A percentile compares a stretch with the other conserved stretches of the same genome.
Evolutionary conservation across 1,284 basidiomycete genomes (phyloP).

Genomic region (Butyriboletus appendiculatus): DNA sequence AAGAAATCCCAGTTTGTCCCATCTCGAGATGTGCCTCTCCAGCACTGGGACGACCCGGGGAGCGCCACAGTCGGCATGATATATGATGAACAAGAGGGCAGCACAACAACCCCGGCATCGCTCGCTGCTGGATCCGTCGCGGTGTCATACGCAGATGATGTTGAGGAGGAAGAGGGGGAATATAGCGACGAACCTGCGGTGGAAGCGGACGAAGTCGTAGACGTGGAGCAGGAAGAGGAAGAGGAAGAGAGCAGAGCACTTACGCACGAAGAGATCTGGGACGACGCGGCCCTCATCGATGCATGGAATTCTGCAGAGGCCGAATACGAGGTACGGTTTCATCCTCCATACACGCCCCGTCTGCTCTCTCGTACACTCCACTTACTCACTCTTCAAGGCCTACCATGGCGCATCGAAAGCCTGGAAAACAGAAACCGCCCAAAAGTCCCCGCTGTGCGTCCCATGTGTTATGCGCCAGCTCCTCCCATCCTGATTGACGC

Average conservation of each 20-base stretch:
- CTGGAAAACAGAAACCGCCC: constrained; percentile 69
- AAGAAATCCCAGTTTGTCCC: constrained; percentile 10
- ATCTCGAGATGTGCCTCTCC: constrained; percentile 23
- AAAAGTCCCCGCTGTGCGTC: constrained; percentile 70
- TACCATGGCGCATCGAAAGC: constrained; percentile 65
- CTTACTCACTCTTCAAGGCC: constrained; percentile 40
- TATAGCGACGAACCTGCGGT: constrained; percentile 1
- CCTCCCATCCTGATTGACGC: background rate
- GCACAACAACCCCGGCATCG: background rate
- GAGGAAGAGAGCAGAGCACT: constrained; percentile 57
- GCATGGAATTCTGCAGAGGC: constrained; percentile 81
- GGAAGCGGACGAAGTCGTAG: constrained; percentile 26
- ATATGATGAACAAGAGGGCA: constrained; percentile 34
- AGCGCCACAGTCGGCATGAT: constrained; percentile 27
- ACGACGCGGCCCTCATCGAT: constrained; percentile 75
- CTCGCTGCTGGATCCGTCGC: background rate
- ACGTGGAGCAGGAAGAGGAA: constrained; percentile 17
- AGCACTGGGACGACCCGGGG: constrained; percentile 51
- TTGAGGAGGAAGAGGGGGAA: constrained; percentile 19
- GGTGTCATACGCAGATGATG: constrained; percentile 3
- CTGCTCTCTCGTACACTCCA: background rate
- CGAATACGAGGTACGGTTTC: constrained; percentile 60
- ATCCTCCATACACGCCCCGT: background rate
- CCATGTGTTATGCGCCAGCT: background rate
- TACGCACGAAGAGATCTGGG: constrained; percentile 76